Percentiles rank a stretch among this genome's conserved stretches.
Conservation (phyloP, 192 early-diverging fungal species). For the Backusella parvicylindrica region DNA sequence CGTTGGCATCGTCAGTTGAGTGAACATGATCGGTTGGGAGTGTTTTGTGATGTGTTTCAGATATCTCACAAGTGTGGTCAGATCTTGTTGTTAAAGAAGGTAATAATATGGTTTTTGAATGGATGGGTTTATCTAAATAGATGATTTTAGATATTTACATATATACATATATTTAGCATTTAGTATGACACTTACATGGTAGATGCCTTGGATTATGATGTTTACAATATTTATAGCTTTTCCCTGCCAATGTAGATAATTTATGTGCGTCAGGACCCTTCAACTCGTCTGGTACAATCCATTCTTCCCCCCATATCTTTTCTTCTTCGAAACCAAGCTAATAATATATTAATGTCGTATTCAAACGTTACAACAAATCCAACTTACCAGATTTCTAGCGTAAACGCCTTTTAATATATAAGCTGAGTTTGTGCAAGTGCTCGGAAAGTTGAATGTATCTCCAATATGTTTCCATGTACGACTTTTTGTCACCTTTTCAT, state of each 20-base stretch:
- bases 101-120: not conserved
- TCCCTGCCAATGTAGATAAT: slow-evolving; percentile 26
- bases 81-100: slow-evolving; percentile 1
- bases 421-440: slow-evolving; percentile 78
- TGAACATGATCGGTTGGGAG: slow-evolving; percentile 15
- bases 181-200: not conserved
- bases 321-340: slow-evolving; percentile 29
- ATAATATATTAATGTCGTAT: not conserved
- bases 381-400: slow-evolving; percentile 47
- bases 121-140: not conserved
- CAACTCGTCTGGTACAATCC: slow-evolving; percentile 19
- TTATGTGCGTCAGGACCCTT: slow-evolving; percentile 31
- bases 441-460: slow-evolving; percentile 67
- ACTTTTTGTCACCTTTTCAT: slow-evolving; percentile 55
- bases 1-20: not conserved
- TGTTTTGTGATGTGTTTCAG: slow-evolving; percentile 23
- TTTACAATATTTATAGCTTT: slow-evolving; percentile 22
- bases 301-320: slow-evolving; percentile 18
- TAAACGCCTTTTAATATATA: slow-evolving; percentile 75
- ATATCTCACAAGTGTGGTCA: slow-evolving; percentile 15
- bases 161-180: not conserved
- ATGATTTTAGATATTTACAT: not conserved
- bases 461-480: slow-evolving; percentile 70
- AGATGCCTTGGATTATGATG: slow-evolving; percentile 2
- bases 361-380: too few relatives aligned